Evolutionary conservation across 129 eudicot species (phyloP).

Genomic region (Gnaphalium uliginosum): DNA sequence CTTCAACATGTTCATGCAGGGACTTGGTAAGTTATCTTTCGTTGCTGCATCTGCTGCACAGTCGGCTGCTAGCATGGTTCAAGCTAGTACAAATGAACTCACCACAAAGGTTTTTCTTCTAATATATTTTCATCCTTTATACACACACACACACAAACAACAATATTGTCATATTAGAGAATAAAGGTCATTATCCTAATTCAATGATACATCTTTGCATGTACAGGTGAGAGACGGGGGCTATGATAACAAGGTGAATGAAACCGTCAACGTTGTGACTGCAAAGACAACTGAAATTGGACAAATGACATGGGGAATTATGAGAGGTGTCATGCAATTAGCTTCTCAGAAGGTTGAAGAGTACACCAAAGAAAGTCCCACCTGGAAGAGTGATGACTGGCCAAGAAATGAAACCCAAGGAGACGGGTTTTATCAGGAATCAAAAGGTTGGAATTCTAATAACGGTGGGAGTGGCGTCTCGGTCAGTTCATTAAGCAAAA

Average conservation of each 20-base stretch:
- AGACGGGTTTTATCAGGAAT: slow-evolving; percentile 49
- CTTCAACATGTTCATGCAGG: slow-evolving; percentile 37
- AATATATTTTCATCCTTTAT: background rate
- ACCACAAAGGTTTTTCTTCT: slow-evolving; percentile 59
- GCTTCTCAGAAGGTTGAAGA: slow-evolving; percentile 93
- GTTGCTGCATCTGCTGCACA: slow-evolving; percentile 77
- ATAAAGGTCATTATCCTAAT: background rate
- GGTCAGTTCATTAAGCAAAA: slow-evolving; percentile 39
- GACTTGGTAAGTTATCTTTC: slow-evolving; percentile 72
- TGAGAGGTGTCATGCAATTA: slow-evolving; percentile 88
- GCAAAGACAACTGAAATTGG: slow-evolving; percentile 92
- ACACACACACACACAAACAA: background rate
- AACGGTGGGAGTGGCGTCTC: slow-evolving; percentile 32
- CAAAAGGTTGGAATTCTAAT: slow-evolving; percentile 61
- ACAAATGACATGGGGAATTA: slow-evolving; percentile 86
- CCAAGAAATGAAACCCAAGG: slow-evolving; percentile 50
- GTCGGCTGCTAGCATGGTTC: slow-evolving; percentile 83
- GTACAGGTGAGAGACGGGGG: slow-evolving; percentile 85
- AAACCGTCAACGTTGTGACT: slow-evolving; percentile 77
- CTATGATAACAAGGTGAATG: slow-evolving; percentile 78
- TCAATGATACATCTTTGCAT: background rate
- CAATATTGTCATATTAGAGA: background rate
- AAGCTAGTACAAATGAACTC: slow-evolving; percentile 80
- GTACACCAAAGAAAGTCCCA: slow-evolving; percentile 57
- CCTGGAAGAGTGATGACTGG: slow-evolving; percentile 43